phyloP scores from a whole-genome alignment of 2,329 filamentous ascomycete species.

The Colletotrichum musae region DNA sequence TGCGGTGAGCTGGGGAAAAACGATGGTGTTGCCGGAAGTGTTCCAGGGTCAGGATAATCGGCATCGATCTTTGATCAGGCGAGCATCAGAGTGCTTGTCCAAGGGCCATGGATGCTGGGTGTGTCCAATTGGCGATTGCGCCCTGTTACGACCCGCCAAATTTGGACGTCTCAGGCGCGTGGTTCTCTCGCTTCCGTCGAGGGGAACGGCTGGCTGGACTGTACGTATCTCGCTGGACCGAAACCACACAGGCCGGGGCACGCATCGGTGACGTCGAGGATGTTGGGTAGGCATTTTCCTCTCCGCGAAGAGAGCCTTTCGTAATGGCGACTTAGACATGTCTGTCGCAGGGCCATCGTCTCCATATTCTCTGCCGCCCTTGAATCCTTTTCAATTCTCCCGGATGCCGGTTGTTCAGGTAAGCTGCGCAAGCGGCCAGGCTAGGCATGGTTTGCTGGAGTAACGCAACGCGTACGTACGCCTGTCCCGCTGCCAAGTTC shows the following conservation, averaged over 20 bases:
- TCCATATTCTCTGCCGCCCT: background rate
- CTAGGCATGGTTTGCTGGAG: constrained; percentile 22
- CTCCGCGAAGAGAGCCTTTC: background rate
- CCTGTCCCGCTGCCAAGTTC: constrained; percentile 7
- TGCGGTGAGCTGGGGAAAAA: constrained; percentile 20
- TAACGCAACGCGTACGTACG: constrained; percentile 26
- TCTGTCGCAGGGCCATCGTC: background rate
- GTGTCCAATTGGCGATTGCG: too few relatives aligned
- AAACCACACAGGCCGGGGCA: constrained; percentile 26
- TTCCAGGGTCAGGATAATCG: constrained; percentile 26
- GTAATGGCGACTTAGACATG: constrained; percentile 9
- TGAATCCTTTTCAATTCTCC: background rate
- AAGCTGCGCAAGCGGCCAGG: constrained; percentile 20
- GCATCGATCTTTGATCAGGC: constrained; percentile 6
- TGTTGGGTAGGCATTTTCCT: constrained; percentile 20
- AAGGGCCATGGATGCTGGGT: background rate
- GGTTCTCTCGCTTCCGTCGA: constrained; percentile 5
- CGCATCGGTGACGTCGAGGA: constrained; percentile 28
- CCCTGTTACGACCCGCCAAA: constrained; percentile 23
- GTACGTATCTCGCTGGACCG: constrained; percentile 8
- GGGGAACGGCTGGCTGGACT: background rate
- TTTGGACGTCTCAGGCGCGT: constrained; percentile 39
- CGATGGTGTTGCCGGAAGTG: constrained; percentile 32
- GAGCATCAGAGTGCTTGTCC: background rate
- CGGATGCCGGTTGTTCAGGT: constrained; percentile 26